Percentiles rank a stretch among this genome's conserved stretches.
Conservation (phyloP, 768 basidiomycete genomes). For the Leccinellum albellum region DNA sequence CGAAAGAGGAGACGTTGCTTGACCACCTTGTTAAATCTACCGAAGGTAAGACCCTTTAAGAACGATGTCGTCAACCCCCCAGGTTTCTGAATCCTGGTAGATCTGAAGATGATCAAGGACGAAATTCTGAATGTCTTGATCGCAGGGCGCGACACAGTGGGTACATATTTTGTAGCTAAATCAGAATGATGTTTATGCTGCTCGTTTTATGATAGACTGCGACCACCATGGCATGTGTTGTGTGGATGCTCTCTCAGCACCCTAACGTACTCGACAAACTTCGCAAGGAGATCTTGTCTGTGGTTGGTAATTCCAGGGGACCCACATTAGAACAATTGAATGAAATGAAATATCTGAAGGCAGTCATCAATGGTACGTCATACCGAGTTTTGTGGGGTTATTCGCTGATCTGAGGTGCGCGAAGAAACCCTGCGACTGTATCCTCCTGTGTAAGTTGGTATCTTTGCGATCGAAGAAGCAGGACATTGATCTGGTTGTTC, state of each 20-base stretch:
- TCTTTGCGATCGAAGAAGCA: background rate
- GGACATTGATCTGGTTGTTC: conserved; percentile 1
- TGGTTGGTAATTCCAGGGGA: conserved; percentile 23
- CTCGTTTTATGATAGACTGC: conserved; percentile 24
- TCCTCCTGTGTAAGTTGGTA: conserved; percentile 30
- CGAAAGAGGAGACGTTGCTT: background rate
- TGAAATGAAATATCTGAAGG: conserved; percentile 39
- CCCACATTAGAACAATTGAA: conserved; percentile 32
- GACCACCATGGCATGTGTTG: conserved; percentile 25
- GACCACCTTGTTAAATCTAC: background rate
- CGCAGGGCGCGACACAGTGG: background rate
- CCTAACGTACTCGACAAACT: conserved; percentile 29
- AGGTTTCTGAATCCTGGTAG: background rate
- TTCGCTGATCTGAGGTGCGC: background rate
- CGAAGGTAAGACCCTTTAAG: background rate
- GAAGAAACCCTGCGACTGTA: conserved; percentile 30
- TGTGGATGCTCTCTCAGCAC: conserved; percentile 29
- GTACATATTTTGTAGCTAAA: background rate
- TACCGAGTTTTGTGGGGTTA: background rate
- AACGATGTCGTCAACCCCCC: background rate
- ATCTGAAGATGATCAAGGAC: background rate
- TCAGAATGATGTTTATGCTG: background rate
- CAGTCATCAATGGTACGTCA: conserved; percentile 34
- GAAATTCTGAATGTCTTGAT: background rate
- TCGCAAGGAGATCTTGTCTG: conserved; percentile 28